phyloP scores from a whole-genome alignment of 2,329 filamentous ascomycete species.

The Malbranchea cinnamomea region DNA sequence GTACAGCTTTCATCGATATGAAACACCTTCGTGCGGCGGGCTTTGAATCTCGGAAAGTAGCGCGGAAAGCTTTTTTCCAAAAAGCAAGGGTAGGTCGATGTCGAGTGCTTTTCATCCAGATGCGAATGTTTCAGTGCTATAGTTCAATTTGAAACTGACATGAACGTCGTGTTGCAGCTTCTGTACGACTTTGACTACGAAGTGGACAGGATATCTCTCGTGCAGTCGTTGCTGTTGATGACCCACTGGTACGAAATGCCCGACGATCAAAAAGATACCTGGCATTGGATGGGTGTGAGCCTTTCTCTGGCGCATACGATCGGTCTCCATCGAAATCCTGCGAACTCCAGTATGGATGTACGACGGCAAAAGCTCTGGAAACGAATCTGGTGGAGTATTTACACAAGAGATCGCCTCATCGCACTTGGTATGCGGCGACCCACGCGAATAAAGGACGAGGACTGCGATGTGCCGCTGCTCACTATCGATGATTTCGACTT shows the following conservation, averaged over 20 bases:
- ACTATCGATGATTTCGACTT: conserved; percentile 74
- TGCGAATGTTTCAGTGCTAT: not conserved
- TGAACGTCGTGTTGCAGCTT: conserved; percentile 35
- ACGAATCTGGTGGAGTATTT: conserved; percentile 95
- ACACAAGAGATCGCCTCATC: conserved; percentile 85
- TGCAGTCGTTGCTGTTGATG: conserved; percentile 80
- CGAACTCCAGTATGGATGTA: conserved; percentile 57
- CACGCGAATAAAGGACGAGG: conserved; percentile 81
- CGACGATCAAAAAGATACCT: conserved; percentile 93
- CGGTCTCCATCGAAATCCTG: conserved; percentile 75
- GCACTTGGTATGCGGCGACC: conserved; percentile 87
- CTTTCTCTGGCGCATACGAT: conserved; percentile 89
- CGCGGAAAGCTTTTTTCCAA: conserved; percentile 76
- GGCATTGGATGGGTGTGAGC: conserved; percentile 97
- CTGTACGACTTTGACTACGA: conserved; percentile 96
- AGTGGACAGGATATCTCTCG: conserved; percentile 70
- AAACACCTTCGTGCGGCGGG: conserved; percentile 61
- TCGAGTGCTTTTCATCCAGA: conserved; percentile 6
- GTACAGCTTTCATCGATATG: conserved; percentile 75
- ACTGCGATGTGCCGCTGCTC: conserved; percentile 88
- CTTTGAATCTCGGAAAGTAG: conserved; percentile 61
- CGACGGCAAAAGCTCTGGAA: conserved; percentile 77
- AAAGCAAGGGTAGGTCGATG: conserved; percentile 56
- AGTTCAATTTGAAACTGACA: not conserved
- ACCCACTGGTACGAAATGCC: conserved; percentile 97